These are phyloP conservation scores for Mycocentrospora acerina DNA, from an alignment of 2,329 filamentous ascomycete genomes.

Conservation along the genomic window DNA sequence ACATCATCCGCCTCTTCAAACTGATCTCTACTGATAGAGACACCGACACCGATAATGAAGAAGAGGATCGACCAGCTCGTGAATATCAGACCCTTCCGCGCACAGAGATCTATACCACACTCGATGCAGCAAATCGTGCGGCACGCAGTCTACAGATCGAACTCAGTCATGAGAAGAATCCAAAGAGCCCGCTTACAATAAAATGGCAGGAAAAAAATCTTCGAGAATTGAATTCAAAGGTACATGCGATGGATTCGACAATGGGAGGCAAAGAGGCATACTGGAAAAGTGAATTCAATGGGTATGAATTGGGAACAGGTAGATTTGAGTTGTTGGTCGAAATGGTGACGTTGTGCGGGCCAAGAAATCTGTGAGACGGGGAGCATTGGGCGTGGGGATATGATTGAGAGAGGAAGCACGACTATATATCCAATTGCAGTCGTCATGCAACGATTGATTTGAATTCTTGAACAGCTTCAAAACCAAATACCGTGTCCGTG, in stretches of 20 bases:
- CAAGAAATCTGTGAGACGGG: constrained; percentile 31
- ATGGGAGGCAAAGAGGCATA: constrained; percentile 8
- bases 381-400: too few relatives aligned
- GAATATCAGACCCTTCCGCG: constrained; percentile 10
- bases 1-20: constrained; percentile 24
- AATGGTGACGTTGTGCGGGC: constrained; percentile 22
- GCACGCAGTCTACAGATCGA: constrained; percentile 27
- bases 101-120: constrained; percentile 25
- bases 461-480: too few relatives aligned
- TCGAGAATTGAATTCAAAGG: constrained; percentile 13
- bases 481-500: too few relatives aligned
- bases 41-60: constrained; percentile 1
- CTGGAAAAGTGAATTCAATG: constrained; percentile 29
- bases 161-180: constrained; percentile 21
- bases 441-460: too few relatives aligned
- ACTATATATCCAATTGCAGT: too few relatives aligned
- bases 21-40: constrained; percentile 5
- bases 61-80: constrained; percentile 2
- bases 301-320: constrained; percentile 14
- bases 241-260: constrained; percentile 8
- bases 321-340: constrained; percentile 28
- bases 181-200: constrained; percentile 2
- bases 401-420: too few relatives aligned
- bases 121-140: constrained; percentile 26
- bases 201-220: constrained; percentile 19